A percentile compares a stretch with the other conserved stretches of the same genome.
Evolutionary conservation across 2,329 filamentous ascomycete species (phyloP).

Genomic region (Fusarium floridanum): DNA sequence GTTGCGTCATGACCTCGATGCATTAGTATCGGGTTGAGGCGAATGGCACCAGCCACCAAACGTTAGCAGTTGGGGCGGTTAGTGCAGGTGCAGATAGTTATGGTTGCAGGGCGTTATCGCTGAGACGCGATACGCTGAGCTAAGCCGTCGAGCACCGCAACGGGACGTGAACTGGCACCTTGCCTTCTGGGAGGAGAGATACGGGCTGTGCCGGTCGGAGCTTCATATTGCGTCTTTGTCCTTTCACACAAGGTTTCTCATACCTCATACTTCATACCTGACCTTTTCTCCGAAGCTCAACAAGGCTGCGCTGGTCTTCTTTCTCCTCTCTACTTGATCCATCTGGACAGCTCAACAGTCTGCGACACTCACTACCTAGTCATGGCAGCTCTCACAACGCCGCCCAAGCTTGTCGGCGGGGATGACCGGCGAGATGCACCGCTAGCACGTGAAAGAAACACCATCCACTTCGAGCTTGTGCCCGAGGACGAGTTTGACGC

Average conservation of each 20-base stretch:
- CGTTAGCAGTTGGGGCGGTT: constrained; percentile 4
- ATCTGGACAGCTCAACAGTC: background rate
- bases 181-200: background rate
- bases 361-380: background rate
- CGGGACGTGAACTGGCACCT: background rate
- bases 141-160: constrained; percentile 21
- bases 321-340: background rate
- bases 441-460: constrained; percentile 35
- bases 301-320: background rate
- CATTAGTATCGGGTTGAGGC: constrained; percentile 17
- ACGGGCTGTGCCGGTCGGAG: constrained; percentile 7
- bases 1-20: constrained; percentile 38
- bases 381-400: constrained; percentile 36
- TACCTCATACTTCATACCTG: background rate
- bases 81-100: background rate
- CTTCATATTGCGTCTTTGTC: constrained; percentile 10
- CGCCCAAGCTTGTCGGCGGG: constrained; percentile 35
- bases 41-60: constrained; percentile 7
- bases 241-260: constrained; percentile 5
- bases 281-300: background rate
- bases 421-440: constrained; percentile 27
- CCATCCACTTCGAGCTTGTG: constrained; percentile 53
- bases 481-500: constrained; percentile 68
- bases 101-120: constrained; percentile 38
- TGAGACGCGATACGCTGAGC: constrained; percentile 35